Conservation (phyloP, 805 yeast genomes). For the Myxozyma geophila region DNA sequence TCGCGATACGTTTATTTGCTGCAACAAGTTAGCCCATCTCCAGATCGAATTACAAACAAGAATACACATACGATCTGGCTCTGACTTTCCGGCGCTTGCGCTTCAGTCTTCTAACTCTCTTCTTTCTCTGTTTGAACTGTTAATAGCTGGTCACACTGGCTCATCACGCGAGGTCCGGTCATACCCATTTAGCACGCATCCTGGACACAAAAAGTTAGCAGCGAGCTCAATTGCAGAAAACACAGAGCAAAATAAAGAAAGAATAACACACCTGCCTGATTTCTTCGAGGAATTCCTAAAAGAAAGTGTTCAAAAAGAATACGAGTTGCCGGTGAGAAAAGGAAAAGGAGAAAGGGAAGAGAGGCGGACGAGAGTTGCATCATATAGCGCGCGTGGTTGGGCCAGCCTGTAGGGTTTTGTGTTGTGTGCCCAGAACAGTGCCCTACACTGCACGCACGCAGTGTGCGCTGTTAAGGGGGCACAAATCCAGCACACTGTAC, state of each 20-base stretch:
- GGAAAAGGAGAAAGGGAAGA: conserved; percentile 17
- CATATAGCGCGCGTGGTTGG: not conserved
- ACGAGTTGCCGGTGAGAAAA: conserved; percentile 16
- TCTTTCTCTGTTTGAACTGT: conserved; percentile 71
- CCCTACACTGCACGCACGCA: not conserved
- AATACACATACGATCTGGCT: conserved; percentile 88
- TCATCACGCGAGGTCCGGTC: conserved; percentile 2
- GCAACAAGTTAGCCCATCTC: conserved; percentile 15
- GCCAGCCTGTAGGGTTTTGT: conserved; percentile 10
- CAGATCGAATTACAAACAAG: too few relatives aligned
- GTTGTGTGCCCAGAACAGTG: not conserved
- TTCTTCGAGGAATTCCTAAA: conserved; percentile 18
- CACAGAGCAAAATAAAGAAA: too few relatives aligned
- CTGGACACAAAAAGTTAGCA: conserved; percentile 20
- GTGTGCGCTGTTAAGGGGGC: not conserved
- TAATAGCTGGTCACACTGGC: conserved; percentile 12
- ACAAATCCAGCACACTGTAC: too few relatives aligned
- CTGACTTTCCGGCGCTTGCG: conserved; percentile 99
- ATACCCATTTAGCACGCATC: conserved; percentile 39
- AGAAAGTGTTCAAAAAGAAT: conserved; percentile 22
- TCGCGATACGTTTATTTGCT: conserved; percentile 30
- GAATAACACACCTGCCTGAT: conserved; percentile 26
- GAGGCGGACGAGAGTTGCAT: conserved; percentile 9
- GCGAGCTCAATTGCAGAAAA: not conserved
- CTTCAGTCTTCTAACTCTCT: conserved; percentile 99